phyloP scores from a whole-genome alignment of 2,329 filamentous ascomycete species.

The Microdochium paspali region DNA sequence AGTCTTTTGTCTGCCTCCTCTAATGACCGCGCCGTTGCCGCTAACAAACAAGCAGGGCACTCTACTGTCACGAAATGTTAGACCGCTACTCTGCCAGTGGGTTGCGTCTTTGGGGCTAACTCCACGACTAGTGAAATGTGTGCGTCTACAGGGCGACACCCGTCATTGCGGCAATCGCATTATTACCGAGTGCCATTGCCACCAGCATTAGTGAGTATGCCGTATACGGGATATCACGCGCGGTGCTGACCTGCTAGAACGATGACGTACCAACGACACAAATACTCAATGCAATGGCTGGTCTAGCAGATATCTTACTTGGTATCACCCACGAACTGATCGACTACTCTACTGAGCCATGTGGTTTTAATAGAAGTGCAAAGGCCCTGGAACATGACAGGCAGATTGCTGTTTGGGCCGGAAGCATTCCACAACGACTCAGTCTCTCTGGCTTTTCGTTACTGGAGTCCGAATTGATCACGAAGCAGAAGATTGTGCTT shows the following conservation, averaged over 20 bases:
- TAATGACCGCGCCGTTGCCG: not conserved
- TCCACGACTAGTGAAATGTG: constrained; percentile 1
- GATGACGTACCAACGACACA: not conserved
- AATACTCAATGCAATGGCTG: not conserved
- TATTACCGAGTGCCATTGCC: constrained; percentile 1
- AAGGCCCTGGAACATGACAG: not conserved
- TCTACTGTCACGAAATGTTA: constrained; percentile 10
- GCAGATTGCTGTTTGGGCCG: constrained; percentile 1
- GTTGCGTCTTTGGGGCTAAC: not conserved
- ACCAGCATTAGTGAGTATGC: not conserved
- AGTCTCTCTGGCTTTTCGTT: not conserved
- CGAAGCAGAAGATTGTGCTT: constrained; percentile 3
- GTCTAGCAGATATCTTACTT: not conserved
- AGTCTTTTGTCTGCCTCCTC: not conserved
- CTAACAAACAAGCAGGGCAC: constrained; percentile 1
- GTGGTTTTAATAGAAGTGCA: not conserved
- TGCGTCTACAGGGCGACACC: constrained; percentile 1
- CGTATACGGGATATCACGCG: not conserved
- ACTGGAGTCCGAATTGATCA: constrained; percentile 1
- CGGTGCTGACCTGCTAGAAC: not conserved
- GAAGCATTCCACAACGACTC: not conserved
- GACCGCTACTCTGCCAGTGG: not conserved
- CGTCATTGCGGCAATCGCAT: not conserved
- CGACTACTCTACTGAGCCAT: not conserved
- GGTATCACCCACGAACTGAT: not conserved